A percentile compares a stretch with the other conserved stretches of the same genome.
Evolutionary conservation across 1,284 basidiomycete genomes (phyloP).

Genomic region (Ceratobasidium theobromae): DNA sequence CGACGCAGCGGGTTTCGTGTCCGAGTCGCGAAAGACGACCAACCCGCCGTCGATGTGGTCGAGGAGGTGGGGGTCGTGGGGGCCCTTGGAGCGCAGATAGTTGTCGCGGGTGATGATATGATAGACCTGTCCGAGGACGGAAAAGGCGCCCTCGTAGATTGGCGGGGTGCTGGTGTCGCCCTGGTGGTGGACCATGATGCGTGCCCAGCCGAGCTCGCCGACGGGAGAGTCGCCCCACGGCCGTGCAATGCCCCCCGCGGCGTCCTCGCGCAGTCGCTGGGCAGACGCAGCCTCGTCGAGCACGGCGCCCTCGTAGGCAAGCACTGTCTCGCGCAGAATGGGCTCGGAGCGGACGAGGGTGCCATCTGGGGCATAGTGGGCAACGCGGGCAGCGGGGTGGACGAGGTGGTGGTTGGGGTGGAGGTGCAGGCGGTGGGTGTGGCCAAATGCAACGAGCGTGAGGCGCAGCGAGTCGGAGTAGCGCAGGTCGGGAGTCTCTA

Average conservation of each 20-base stretch:
- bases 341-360: conserved; percentile 45
- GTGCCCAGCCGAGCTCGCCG: conserved; percentile 65
- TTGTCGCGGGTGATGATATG: conserved; percentile 73
- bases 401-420: conserved; percentile 73
- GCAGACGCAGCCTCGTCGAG: conserved; percentile 54
- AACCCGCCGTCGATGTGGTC: conserved; percentile 54
- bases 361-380: conserved; percentile 55
- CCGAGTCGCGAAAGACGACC: conserved; percentile 72
- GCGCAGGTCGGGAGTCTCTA: conserved; percentile 50
- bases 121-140: conserved; percentile 64
- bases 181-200: conserved; percentile 68
- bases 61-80: conserved; percentile 47
- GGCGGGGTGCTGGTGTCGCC: conserved; percentile 59
- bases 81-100: conserved; percentile 55
- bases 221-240: conserved; percentile 47
- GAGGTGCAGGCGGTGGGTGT: conserved; percentile 66
- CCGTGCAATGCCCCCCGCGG: conserved; percentile 48
- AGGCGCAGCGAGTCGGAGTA: conserved; percentile 67
- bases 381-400: conserved; percentile 72
- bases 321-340: conserved; percentile 49
- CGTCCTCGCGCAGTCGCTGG: conserved; percentile 61
- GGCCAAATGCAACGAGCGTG: conserved; percentile 61
- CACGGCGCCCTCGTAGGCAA: conserved; percentile 42
- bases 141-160: conserved; percentile 76
- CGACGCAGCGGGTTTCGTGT: no score